Conservation (phyloP, 768 basidiomycete genomes). For the Cystofilobasidium capitatum region DNA sequence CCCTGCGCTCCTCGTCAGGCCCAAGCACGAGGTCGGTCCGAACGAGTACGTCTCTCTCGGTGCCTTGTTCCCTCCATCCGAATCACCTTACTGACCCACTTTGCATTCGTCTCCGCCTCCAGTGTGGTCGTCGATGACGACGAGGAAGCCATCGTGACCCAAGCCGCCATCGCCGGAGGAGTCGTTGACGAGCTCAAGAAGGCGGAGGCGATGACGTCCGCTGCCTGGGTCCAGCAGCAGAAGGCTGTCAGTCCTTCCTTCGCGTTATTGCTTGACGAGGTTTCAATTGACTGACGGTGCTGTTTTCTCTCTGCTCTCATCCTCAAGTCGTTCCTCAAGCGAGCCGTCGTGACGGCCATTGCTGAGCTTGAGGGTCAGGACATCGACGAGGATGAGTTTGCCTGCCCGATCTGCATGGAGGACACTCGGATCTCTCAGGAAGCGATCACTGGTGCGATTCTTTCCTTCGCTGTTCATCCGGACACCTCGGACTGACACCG, state of each 20-base stretch:
- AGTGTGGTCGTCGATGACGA: constrained; percentile 5
- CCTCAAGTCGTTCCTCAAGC: not conserved
- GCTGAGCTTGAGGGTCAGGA: not conserved
- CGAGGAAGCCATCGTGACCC: not conserved
- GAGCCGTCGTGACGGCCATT: not conserved
- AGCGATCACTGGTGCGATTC: not conserved
- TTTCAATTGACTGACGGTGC: not conserved
- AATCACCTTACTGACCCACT: not conserved
- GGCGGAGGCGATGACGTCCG: not conserved
- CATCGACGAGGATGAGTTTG: not conserved
- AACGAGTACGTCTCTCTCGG: constrained; percentile 10
- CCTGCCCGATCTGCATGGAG: not conserved
- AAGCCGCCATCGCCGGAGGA: not conserved
- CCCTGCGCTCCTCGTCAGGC: constrained; percentile 17
- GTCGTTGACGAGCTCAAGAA: not conserved
- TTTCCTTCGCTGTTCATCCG: not conserved
- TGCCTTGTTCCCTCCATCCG: not conserved
- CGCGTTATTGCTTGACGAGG: not conserved
- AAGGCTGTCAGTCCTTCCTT: not conserved
- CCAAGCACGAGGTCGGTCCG: not conserved
- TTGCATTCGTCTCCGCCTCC: not conserved
- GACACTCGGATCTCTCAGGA: not conserved
- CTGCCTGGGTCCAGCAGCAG: not conserved
- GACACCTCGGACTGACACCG: not conserved
- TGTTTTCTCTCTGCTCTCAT: not conserved